Base-by-base conservation (phyloP, 2,329 filamentous ascomycete genomes). In the Dendrostoma leiphaemia region DNA sequence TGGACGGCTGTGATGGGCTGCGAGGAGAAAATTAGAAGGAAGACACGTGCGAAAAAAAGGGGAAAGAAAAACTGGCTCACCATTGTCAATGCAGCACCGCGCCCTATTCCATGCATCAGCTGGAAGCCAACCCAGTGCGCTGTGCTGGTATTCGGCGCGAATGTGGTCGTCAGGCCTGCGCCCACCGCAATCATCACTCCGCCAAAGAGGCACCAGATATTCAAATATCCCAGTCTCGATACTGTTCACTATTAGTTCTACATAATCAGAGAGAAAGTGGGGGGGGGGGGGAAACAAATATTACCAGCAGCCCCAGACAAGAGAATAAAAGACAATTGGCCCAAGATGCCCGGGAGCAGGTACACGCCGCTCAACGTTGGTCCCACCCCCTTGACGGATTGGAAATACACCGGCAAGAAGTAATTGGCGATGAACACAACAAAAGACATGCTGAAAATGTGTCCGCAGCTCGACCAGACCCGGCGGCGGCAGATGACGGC, bases 61-160 rank as follows among this genome's bases (percentile, higher is more conserved):
- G n/a, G n/a, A n/a, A n/a, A n/a, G n/a, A n/a, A 3, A 10, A 13
- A 6, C 10, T 9, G 2, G 24, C 31, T 9, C 7, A 51, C 49
- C 40, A 73, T 67, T 59, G 78, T 76, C 64, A 78, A 76, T 29
- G 74, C 74, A 2, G 69, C 62, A 17, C 76, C 76, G 19, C 79
- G 49, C 5, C 35, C 35, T 5, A 49, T 37, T 15, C 56, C 83
- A 17, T 73, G 69, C 23, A 85, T 63, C 38, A 81, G 76, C 63
- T 84, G 81, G 64, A 79, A 84, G 17, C 81, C 81, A 58, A 84
- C 80, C 82, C 82, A 85, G 34, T 73, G 67, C 12, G 67, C 64
- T 1, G 76, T 65, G 1, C 73, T 69, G 5, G 78, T 82, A 59
- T 72, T 58, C 3, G 78, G 68, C 29, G 67, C 65, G 10, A 83